phyloP scores from a whole-genome alignment of 192 early-diverging fungal genomes.

The Lunasporangiospora selenospora region DNA sequence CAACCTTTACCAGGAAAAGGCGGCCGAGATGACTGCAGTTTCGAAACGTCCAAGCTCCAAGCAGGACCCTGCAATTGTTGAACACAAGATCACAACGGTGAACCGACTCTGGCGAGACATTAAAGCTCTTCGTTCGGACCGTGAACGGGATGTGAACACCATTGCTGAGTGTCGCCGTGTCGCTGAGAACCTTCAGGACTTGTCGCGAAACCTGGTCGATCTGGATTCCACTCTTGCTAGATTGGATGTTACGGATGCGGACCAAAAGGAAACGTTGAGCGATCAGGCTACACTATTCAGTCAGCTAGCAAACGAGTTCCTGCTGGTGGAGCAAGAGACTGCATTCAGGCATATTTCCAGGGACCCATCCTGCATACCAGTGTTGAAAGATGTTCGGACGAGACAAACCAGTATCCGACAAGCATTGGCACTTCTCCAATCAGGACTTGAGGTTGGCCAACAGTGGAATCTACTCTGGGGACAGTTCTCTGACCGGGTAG shows the following conservation, averaged over 20 bases:
- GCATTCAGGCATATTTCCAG: constrained; percentile 15
- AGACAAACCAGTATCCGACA: constrained; percentile 15
- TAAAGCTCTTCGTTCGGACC: constrained; percentile 17
- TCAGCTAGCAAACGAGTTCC: constrained; percentile 20
- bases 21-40: not conserved
- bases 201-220: not conserved
- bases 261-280: constrained; percentile 5
- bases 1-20: not conserved
- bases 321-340: constrained; percentile 21
- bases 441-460: constrained; percentile 34
- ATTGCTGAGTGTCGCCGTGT: constrained; percentile 32
- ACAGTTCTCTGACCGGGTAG: constrained; percentile 31
- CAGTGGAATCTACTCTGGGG: constrained; percentile 45
- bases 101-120: constrained; percentile 22
- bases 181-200: not conserved
- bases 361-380: constrained; percentile 18
- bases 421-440: constrained; percentile 8
- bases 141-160: constrained; percentile 39
- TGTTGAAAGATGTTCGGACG: constrained; percentile 26
- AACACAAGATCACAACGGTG: constrained; percentile 18
- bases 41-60: constrained; percentile 8
- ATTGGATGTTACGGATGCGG: constrained; percentile 20
- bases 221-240: constrained; percentile 4
- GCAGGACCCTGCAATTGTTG: constrained; percentile 19
- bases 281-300: constrained; percentile 11